Evolutionary conservation across 768 basidiomycete genomes (phyloP), one percentile per base, ranked within the genome.

Genomic region (Leccinum arenicola): DNA sequence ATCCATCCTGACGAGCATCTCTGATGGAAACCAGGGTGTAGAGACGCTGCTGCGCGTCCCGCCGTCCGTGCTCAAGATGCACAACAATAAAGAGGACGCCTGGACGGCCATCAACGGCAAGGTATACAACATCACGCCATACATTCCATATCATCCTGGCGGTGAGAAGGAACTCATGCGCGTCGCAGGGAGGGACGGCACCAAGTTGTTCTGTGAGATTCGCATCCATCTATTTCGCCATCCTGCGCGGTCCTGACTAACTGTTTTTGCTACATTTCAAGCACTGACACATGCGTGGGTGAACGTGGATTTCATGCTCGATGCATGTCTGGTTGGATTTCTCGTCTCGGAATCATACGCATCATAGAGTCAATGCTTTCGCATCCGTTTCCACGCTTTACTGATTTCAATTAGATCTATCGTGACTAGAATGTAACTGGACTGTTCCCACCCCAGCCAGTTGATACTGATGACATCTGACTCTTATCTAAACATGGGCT

Each of bases 81-180:
- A 99, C 71, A 89, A 90, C 56, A 92, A 82, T 53, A 80, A 77
- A 36, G 88, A 88, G 43, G 95, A 99, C 73, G 95, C 93, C 1
- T 99, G 97, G 97, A 83, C 93, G 14, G 88, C 86, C 0, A 86
- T 98, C 76, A 84, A 88, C 65, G 95, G 93, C 56, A 95, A 91
- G 70, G 95, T 99, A 17, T 99, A 99, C 76, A 98, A 98, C 69
- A 91, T 99, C 53, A 95, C 94, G 3, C 84, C 91, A 0, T 99
- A 97, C 74, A 74, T 97, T 6, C 77, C 87, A 3, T 99, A 87
- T 67, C 96, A 98, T 73, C 96, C 96, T 1, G 96, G 96, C 6
- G 96, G 96, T 14, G 94, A 89, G 77, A 88, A 86, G 63, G 93
- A 98, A 70, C 78, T 99, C 48, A 90, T 99, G 93, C 84, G 96